These are phyloP conservation scores for Persicaria maculosa DNA, from an alignment of 148 eudicot genomes.

Conservation along the genomic window DNA sequence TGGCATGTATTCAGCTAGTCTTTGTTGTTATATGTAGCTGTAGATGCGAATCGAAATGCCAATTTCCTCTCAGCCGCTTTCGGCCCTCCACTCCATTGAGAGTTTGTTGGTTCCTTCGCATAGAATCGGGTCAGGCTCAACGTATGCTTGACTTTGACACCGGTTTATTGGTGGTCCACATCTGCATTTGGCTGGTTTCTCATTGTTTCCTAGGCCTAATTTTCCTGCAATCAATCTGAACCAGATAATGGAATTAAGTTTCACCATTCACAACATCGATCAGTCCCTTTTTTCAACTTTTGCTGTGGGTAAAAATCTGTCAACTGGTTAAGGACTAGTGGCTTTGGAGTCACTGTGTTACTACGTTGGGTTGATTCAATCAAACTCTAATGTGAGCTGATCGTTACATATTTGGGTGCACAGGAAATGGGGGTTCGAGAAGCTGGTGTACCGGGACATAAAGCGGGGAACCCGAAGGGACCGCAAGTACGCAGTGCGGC, in stretches of 20 bases:
- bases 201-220: not conserved
- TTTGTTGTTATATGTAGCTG: not conserved
- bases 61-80: too few relatives aligned
- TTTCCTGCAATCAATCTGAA: not conserved
- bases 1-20: too few relatives aligned
- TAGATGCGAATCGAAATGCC: not conserved
- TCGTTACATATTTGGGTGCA: not conserved
- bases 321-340: too few relatives aligned
- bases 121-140: not conserved
- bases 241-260: not conserved
- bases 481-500: constrained; percentile 70
- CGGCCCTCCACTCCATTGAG: too few relatives aligned
- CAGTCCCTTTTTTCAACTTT: not conserved
- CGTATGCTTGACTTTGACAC: not conserved
- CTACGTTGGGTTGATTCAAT: too few relatives aligned
- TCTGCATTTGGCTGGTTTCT: not conserved
- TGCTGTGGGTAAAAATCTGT: too few relatives aligned
- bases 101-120: too few relatives aligned
- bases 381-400: too few relatives aligned
- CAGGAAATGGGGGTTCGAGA: constrained; percentile 86
- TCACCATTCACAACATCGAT: not conserved
- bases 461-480: constrained; percentile 54
- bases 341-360: too few relatives aligned
- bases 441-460: constrained; percentile 61
- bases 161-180: not conserved